Base-by-base conservation (phyloP, 2,329 filamentous ascomycete species). In the Hypoxylon sp. region DNA sequence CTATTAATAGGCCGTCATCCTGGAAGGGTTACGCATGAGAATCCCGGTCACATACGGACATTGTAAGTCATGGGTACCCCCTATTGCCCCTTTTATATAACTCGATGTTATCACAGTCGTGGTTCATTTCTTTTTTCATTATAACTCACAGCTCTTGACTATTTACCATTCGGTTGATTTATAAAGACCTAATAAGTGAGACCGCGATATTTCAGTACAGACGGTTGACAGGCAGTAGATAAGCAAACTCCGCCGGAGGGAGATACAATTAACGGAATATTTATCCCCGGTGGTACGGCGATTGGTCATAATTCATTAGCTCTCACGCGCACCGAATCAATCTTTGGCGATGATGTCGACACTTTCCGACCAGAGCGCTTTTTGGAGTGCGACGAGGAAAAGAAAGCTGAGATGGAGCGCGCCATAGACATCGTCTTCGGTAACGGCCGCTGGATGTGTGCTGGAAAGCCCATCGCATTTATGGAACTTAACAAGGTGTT, bases 311-410 rank as follows among this genome's bases (percentile, higher is more conserved):
- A 78, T 60, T 73, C 79, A 14, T 74, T 75, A 60, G 78, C 76
- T 1, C 62, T 82, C 6, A 75, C 78, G 45, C 75, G 75, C 2
- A 73, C 77, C 49, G 73, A 75, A 5, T 55, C 65, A 3, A 69
- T 79, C 25, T 78, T 78, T 52, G 80, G 81, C 6, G 57, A 69
- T 11, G 80, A 83, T 65, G 77, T 79, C 3, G 74, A 80, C 25
- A 56, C 79, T 0, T 86, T 81, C 73, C 76, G 80, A 2, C 84
- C 83, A 0, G 82, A 83, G 48, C 76, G 83, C n/a, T 84, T 83
- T 78, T 65, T 84, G 17, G 76, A 81, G 51, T 74, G 72, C 0
- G 76, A 78, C 10, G 67, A 68, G 1, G 75, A 74, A 0, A 72
- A 76, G 30, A 73, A 75, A 32, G 73, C 68, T n/a, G 72, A 74